Base-by-base conservation (phyloP, 2,329 filamentous ascomycete species). In the Fusarium bulbicola region DNA sequence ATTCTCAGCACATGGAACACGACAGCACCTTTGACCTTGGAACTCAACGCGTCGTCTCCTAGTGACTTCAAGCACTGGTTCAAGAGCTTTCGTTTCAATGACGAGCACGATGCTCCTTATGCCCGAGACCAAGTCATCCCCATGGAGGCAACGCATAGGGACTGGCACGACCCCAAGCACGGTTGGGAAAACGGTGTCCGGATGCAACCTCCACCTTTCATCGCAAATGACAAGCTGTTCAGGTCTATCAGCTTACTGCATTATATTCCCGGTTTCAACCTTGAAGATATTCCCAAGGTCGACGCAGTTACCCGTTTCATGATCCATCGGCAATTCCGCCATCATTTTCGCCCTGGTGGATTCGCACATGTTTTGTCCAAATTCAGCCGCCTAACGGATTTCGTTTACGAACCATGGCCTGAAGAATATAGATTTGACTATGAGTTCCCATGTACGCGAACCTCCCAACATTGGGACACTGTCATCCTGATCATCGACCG, bases 311-410 rank as follows among this genome's bases (percentile, higher is more conserved):
- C 64, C 10, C 4, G 64, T 28, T n/a, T 67, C 1, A 42, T 67
- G 46, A 61, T 67, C 4, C 64, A 53, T 32, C 64, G 64, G 4
- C 64, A 67, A 61, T 53, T 60, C n/a, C 26, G 24, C 24, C 24
- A 26, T 26, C 24, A 26, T 26, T 26, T 26, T 26, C 24, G 24
- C 24, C 24, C 5, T 26, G 24, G 24, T 26, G 24, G 24, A 26
- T 26, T 26, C 24, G 24, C 24, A 26, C 24, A 26, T 26, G 24
- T 26, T 26, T 26, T 26, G 24, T 26, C 24, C 24, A 26, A 26
- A 26, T 26, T 26, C 26, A 5, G 26, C 5, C 26, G 26, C 26
- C 26, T 26, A 26, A 26, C 26, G 26, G 26, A 26, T 6, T 26
- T 26, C 26, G 26, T 26, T 26, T 26, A 26, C 26, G 26, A 26